phyloP scores from a whole-genome alignment of 2,329 filamentous ascomycete species.

The Alternaria arbusti region DNA sequence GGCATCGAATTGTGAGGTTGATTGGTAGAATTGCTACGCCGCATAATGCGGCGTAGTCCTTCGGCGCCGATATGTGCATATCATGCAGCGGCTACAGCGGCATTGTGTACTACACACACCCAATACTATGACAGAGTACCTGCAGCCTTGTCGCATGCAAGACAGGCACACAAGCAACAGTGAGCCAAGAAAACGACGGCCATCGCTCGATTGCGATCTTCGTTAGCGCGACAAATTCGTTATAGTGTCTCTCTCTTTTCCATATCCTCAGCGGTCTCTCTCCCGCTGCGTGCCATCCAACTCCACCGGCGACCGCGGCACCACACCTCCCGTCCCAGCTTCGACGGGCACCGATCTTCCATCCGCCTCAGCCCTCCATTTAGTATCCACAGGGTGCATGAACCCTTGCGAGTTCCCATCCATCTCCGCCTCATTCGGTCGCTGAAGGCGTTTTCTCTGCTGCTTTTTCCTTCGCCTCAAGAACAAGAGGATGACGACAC shows the following conservation, averaged over 20 bases:
- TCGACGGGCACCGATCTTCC: background rate
- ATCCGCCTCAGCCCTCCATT: background rate
- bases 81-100: no score
- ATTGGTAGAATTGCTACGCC: background rate
- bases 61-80: no score
- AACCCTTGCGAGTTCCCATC: background rate
- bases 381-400: background rate
- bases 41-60: background rate
- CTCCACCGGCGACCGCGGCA: background rate
- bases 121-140: no score
- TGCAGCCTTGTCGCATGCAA: no score
- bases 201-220: background rate
- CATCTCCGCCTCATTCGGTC: background rate
- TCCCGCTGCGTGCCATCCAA: background rate
- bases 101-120: no score
- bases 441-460: background rate
- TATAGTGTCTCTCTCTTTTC: background rate
- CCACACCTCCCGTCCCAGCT: background rate
- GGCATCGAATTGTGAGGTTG: background rate
- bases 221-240: background rate
- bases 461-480: background rate
- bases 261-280: background rate
- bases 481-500: background rate
- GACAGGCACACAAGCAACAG: background rate
- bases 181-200: background rate